Evolutionary conservation across 1,139 yeast species (phyloP), one percentile per base, ranked within the genome.

Genomic region (Eremothecium cymbalariae): DNA sequence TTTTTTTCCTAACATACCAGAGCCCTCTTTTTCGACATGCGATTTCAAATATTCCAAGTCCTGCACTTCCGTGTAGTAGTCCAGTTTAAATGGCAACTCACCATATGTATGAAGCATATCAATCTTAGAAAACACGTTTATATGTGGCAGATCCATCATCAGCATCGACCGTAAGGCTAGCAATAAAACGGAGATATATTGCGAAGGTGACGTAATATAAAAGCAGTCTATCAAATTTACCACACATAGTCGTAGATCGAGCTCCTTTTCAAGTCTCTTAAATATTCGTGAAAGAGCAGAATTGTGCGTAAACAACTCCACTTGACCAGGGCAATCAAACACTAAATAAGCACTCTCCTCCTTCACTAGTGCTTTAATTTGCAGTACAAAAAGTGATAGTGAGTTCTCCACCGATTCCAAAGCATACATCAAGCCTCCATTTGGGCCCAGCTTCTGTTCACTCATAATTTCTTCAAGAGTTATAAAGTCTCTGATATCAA

Each of bases 261-360:
- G 62, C 37, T 67, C 65, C 44, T 76, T 86, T 63, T 69, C 88
- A 41, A 93, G 64, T 41, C 67, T 75, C 45, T 70, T 69, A 46
- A 86, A 86, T 2, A 93, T 79, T 25, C 72, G 68, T 21, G 79
- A 77, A 37, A 93, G 65, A 0, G 95, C 82, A 0, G 88, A 78
- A 41, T 85, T 85, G 53, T 84, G 95, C 2, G 98, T 93, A 59
- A 85, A 93, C 18, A 93, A 69, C 57, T 93, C 99, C 22, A 88
- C 90, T 57, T 93, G 99, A 0, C 97, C 98, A 1, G 99, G 98
- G 59, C 97, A 90, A 58, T 93, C 99, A 60, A 93, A 86, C 5
- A 93, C 67, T 20, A 90, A 59, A 52, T 90, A 93, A 33, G 77
- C 72, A 12, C 68, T 67, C 21, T 79, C 80, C 11, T 72, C 67